Conservation (phyloP, 495 filamentous ascomycete genomes). For the Neurospora africana region DNA sequence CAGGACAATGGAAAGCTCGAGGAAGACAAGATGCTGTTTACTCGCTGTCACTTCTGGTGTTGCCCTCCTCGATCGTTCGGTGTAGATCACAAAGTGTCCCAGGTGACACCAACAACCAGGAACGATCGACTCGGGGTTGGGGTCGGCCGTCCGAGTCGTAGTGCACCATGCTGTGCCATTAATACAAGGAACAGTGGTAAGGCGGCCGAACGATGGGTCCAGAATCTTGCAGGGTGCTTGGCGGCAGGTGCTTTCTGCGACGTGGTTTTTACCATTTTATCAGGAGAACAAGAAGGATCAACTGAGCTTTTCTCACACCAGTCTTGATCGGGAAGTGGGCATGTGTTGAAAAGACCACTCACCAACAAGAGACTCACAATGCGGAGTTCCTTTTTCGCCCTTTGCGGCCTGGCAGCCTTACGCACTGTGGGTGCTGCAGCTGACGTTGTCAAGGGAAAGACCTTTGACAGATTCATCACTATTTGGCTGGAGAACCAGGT, state of each 20-base stretch:
- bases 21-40: no score
- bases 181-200: neutral
- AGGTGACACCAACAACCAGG: neutral
- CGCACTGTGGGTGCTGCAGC: conserved; percentile 1
- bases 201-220: neutral
- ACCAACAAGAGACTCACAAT: neutral
- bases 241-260: neutral
- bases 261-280: neutral
- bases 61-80: neutral
- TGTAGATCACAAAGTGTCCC: neutral
- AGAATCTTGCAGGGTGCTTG: neutral
- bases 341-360: neutral
- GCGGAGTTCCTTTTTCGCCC: neutral
- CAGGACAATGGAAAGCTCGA: no score
- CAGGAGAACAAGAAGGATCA: neutral
- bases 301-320: neutral
- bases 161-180: neutral
- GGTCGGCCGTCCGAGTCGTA: neutral
- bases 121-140: neutral
- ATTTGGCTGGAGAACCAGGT: conserved; percentile 64
- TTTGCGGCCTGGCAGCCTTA: neutral
- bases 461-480: conserved; percentile 55
- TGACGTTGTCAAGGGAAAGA: conserved; percentile 39
- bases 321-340: neutral
- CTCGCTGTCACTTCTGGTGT: no score